Base-by-base conservation (phyloP, 148 eudicot species). In the Heliamphora exappendiculata region DNA sequence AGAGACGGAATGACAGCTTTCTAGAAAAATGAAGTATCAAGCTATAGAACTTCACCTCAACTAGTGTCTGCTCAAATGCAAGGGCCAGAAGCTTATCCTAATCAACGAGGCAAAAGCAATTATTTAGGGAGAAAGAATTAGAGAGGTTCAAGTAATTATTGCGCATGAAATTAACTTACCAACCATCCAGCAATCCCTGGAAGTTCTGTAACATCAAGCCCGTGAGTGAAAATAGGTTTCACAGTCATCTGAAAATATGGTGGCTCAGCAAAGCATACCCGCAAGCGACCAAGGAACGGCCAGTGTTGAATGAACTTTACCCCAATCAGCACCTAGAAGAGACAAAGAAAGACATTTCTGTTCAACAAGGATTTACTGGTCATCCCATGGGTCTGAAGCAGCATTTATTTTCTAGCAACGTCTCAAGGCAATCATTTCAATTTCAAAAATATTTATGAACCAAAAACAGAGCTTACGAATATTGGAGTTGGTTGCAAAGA, bases 181-280 rank as follows among this genome's bases (percentile, higher is more conserved):
- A 95, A 83, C 99, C 99, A 95, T 66, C 99, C 98, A 73, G 99
- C 98, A 80, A 95, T 89, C 66, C 99, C 97, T 50, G 98, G 99
- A 76, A 95, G 73, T 79, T 87, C 97, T 34, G 97, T 89, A 39
- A 95, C 99, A 85, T 95, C 93, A 75, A 93, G 81, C 44, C 99
- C 99, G 71, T 84, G 98, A 74, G 80, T 84, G 76, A 90, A 86
- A 37, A 96, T 54, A 33, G 99, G 97, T 78, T 96, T 96, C 58
- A 88, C 91, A 53, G 81, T 91, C 95, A 96, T 88, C 84, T 96
- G 98, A 85, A 91, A 93, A 81, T 93, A 96, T 47, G 98, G 99
- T 64, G 99, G 99, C 82, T 90, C 94, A 72, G 85, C 94, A 84
- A 96, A 96, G 84, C 97, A 93, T 47, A 96, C 82, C 59, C 98